Evolutionary conservation across 2,329 filamentous ascomycete genomes (phyloP), one percentile per base, ranked within the genome.

Genomic region (Aspergillus melleus): DNA sequence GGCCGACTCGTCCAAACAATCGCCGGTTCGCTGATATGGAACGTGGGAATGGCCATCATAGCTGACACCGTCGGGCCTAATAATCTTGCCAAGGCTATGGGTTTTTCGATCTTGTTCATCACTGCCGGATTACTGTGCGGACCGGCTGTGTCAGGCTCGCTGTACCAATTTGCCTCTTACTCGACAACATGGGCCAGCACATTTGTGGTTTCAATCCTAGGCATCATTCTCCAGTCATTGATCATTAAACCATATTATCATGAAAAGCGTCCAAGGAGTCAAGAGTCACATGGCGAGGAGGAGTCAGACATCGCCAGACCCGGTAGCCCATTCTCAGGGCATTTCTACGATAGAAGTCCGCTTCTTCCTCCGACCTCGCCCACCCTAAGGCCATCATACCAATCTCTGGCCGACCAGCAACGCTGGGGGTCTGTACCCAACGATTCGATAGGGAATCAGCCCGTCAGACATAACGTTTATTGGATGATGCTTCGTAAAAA

Each of bases 161-260:
- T 73, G 1, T 66, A 71, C 22, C 58, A 66, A 5, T 36, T 64
- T 8, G 55, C 60, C 5, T 70, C 71, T 2, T 73, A 74, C 24
- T 72, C 67, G 66, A 54, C 52, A 3, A 68, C 69, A 2, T 73
- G 70, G 70, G 55, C 54, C 2, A 65, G 64, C 6, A 66, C 68
- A 3, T 59, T 68, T 29, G 55, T 55, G 1, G 59, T 74, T n/a
- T 54, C 73, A 2, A 9, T 64, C 0, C 29, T 72, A 4, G 72
- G 73, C 49, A 70, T 72, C 49, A n/a, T 66, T 2, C 64, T 73
- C 62, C 70, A 72, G 12, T n/a, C 68, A 12, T 19, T 71, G 9
- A 56, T 61, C 49, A 11, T 58, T 1, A 53, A 58, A 11, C n/a
- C 49, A 14, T 16, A 19, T 32, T 36, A 20, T 20, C 32, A 5